Conservation (phyloP, 805 yeast species). For the Starmerella cellae region DNA sequence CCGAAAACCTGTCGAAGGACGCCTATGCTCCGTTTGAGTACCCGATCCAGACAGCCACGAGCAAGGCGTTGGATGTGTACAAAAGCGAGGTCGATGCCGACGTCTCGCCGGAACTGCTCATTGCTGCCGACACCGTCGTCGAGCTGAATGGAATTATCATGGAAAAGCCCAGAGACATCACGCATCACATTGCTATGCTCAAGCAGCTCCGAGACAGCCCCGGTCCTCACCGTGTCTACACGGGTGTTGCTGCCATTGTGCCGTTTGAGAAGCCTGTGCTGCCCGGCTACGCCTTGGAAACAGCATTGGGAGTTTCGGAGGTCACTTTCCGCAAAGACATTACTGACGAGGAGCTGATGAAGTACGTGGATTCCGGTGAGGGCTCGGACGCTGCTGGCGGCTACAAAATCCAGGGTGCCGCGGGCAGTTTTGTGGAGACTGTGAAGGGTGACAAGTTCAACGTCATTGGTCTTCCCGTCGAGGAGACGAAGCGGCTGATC, state of each 20-base stretch:
- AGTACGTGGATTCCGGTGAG: slow-evolving; percentile 58
- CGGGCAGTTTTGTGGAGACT: slow-evolving; percentile 41
- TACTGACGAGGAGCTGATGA: slow-evolving; percentile 42
- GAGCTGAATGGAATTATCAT: slow-evolving; percentile 44
- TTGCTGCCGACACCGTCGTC: slow-evolving; percentile 71
- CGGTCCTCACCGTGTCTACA: slow-evolving; percentile 37
- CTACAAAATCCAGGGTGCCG: slow-evolving; percentile 61
- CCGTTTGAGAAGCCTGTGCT: slow-evolving; percentile 31
- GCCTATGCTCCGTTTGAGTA: slow-evolving; percentile 42
- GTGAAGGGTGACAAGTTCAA: slow-evolving; percentile 74
- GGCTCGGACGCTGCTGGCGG: slow-evolving; percentile 87
- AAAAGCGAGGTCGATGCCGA: slow-evolving; percentile 26
- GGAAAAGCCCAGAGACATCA: slow-evolving; percentile 64
- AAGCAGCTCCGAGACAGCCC: slow-evolving; percentile 34
- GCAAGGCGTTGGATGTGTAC: slow-evolving; percentile 55
- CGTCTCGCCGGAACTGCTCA: slow-evolving; percentile 25
- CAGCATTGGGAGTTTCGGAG: slow-evolving; percentile 33
- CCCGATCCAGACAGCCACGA: slow-evolving; percentile 54
- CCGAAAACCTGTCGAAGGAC: slow-evolving; percentile 57
- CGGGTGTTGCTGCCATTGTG: slow-evolving; percentile 41
- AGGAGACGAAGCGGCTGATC: slow-evolving; percentile 39
- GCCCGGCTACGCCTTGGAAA: slow-evolving; percentile 32
- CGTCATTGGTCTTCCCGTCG: slow-evolving; percentile 76
- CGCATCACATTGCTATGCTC: slow-evolving; percentile 40
- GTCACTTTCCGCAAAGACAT: slow-evolving; percentile 30